phyloP scores from a whole-genome alignment of 208 protist genomes.

The Leishmania gerbilli region DNA sequence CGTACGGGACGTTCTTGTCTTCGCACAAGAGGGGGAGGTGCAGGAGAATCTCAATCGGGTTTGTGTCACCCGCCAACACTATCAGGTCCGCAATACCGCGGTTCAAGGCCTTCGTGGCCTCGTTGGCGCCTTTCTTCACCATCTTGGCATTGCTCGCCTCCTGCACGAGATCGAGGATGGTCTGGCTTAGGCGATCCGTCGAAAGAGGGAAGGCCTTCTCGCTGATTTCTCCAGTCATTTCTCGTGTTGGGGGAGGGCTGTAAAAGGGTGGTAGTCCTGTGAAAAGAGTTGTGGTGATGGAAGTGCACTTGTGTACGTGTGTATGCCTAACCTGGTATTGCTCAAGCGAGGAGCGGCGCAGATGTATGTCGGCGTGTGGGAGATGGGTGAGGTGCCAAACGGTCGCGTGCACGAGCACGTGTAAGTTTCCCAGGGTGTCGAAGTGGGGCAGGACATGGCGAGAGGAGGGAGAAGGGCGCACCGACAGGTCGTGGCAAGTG shows the following conservation, averaged over 20 bases:
- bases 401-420: background rate
- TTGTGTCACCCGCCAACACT: constrained; percentile 99
- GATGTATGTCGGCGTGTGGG: background rate
- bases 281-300: background rate
- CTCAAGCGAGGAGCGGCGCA: background rate
- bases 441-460: constrained; percentile 14
- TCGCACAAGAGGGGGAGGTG: constrained; percentile 99
- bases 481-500: background rate
- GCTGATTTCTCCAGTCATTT: constrained; percentile 92
- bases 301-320: background rate
- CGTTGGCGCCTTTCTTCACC: constrained; percentile 99
- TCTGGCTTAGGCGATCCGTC: constrained; percentile 94
- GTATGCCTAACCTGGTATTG: background rate
- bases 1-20: constrained; percentile 99
- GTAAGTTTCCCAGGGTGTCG: background rate
- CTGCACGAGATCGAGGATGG: constrained; percentile 98
- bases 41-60: constrained; percentile 99
- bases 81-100: constrained; percentile 99
- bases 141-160: constrained; percentile 98
- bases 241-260: constrained; percentile 25
- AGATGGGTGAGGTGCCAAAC: background rate
- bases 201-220: constrained; percentile 99
- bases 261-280: background rate
- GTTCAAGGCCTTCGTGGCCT: constrained; percentile 99
- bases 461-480: constrained; percentile 12